Evolutionary conservation across 768 basidiomycete species (phyloP).

Genomic region (Hericium rajendrae): DNA sequence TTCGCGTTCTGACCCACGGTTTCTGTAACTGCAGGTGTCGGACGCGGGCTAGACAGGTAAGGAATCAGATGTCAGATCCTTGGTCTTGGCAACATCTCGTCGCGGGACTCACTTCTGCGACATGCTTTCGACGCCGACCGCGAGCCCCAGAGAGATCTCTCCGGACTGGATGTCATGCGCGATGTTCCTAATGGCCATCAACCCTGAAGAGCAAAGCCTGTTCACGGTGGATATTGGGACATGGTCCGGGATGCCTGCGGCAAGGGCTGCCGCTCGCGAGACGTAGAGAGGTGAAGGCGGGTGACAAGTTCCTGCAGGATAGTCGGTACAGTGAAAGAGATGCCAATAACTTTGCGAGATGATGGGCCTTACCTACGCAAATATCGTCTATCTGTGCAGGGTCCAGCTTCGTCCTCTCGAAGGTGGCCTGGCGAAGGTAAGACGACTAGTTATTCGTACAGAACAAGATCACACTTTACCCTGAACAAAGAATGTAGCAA

Average conservation of each 20-base stretch:
- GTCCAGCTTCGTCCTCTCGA: slow-evolving; percentile 57
- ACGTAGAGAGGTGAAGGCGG: slow-evolving; percentile 74
- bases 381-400: slow-evolving; percentile 73
- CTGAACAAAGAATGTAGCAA: slow-evolving; percentile 76
- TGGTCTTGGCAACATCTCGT: slow-evolving; percentile 4
- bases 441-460: not conserved
- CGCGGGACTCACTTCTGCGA: slow-evolving; percentile 49
- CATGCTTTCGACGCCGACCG: slow-evolving; percentile 80
- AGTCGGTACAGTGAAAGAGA: not conserved
- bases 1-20: slow-evolving; percentile 46
- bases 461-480: slow-evolving; percentile 27
- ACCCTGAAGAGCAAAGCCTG: slow-evolving; percentile 86
- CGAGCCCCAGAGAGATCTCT: slow-evolving; percentile 81
- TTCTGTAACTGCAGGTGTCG: slow-evolving; percentile 58
- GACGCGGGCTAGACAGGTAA: slow-evolving; percentile 45
- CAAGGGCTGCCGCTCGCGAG: slow-evolving; percentile 78
- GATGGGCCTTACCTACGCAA: slow-evolving; percentile 55
- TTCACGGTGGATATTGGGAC: slow-evolving; percentile 90
- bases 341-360: not conserved
- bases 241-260: slow-evolving; percentile 79
- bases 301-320: slow-evolving; percentile 73
- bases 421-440: slow-evolving; percentile 40
- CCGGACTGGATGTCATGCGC: slow-evolving; percentile 79
- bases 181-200: slow-evolving; percentile 88
- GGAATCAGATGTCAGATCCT: not conserved